Base-by-base conservation (phyloP, 2,329 filamentous ascomycete species). In the Aspergillus fumigatus region DNA sequence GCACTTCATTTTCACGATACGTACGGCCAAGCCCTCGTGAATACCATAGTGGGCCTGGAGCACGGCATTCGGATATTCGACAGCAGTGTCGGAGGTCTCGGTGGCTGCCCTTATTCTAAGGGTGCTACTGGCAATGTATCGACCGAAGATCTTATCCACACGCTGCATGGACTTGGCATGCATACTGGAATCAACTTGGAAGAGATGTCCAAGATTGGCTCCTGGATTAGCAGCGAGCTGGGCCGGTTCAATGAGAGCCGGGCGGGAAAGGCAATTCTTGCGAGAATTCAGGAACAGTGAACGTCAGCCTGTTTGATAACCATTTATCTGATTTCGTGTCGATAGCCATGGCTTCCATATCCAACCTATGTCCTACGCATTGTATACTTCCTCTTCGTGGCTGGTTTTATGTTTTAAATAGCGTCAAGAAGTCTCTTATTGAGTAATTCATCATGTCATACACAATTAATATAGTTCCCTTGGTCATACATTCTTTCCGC, bases 1-100 rank as follows among this genome's bases (percentile, higher is more conserved):
- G 85, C 84, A 1, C 72, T 87, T 56, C 85, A 88, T 67, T 87
- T 87, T 66, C 85, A 88, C 63, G 85, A 88, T 63, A 87, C 85
- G 0, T 87, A 86, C 63, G 85, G 84, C 1, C 83, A 86, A 66
- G 85, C 85, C 2, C 69, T 88, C 48, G 81, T 87, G 9, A 88
- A 88, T 59, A 82, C 82, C 0, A 77, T 87, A 10, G 82, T 87
- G 0, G 82, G 80, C 1, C 70, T 87, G 10, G 85, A 87, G 65
- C 81, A 85, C 64, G 85, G 85, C 3, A 79, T 88, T 23, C 73
- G 85, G 40, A 83, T 83, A 1, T 87, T 87, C 64, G 85, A 88
- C 64, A 80, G 81, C 51, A 84, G 83, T 51, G 85, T 88, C 6
- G 84, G 80, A 17, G 85, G 85, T 0, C 73, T 88, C 19, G 85